A percentile compares a stretch with the other conserved stretches of the same genome.
Evolutionary conservation across 1,284 basidiomycete genomes (phyloP).

Genomic region (Wallemia hederae): DNA sequence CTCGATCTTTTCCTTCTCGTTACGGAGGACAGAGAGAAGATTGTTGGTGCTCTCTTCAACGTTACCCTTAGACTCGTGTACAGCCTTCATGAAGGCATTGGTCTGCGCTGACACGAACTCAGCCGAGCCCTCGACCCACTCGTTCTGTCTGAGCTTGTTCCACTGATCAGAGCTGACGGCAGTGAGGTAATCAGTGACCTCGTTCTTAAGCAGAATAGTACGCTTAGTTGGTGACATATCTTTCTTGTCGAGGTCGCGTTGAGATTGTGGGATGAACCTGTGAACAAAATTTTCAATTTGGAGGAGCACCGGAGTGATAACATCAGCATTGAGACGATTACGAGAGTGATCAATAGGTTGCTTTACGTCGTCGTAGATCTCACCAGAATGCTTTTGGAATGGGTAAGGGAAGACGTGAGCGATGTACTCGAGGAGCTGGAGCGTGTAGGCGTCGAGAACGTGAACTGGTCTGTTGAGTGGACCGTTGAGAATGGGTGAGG

Average conservation of each 20-base stretch:
- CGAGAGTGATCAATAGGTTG: neutral
- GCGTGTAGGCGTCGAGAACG: neutral
- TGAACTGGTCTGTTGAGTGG: neutral
- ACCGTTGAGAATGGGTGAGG: neutral
- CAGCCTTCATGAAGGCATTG: neutral
- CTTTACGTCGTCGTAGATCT: neutral
- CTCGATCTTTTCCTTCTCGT: neutral
- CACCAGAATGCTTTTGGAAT: neutral
- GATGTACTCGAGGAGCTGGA: neutral
- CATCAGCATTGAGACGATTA: neutral
- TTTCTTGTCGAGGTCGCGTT: neutral
- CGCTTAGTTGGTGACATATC: neutral
- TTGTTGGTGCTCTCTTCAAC: neutral
- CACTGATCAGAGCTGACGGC: neutral
- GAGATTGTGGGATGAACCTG: neutral
- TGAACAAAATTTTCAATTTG: neutral
- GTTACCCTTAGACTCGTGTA: neutral
- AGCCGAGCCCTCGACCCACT: neutral
- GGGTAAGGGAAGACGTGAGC: neutral
- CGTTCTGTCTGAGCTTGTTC: neutral
- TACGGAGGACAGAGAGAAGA: neutral
- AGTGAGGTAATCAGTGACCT: neutral
- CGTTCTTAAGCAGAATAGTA: neutral
- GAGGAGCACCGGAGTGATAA: neutral
- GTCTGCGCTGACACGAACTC: neutral